Evolutionary conservation across 306 rosid genomes (phyloP).

Genomic region (Phaseolus lunatus): DNA sequence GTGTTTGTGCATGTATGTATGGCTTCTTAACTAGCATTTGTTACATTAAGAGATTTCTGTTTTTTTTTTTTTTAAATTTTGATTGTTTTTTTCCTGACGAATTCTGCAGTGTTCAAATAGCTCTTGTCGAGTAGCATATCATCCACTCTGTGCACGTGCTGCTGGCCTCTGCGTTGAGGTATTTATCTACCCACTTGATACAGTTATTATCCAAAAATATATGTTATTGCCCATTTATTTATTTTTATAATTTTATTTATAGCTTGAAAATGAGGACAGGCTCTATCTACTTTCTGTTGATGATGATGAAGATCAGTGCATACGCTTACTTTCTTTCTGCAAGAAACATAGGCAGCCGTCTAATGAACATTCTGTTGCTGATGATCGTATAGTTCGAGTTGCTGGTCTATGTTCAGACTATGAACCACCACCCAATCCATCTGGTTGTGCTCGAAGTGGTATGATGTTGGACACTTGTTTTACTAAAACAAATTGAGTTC

Average conservation of each 20-base stretch:
- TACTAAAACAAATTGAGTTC: conserved; percentile 18
- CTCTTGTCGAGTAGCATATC: conserved; percentile 94
- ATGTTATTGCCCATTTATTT: conserved; percentile 23
- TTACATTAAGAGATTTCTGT: conserved; percentile 12
- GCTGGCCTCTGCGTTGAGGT: conserved; percentile 99
- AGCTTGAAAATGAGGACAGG: conserved; percentile 99
- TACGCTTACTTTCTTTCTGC: conserved; percentile 95
- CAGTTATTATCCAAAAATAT: conserved; percentile 24
- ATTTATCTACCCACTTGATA: conserved; percentile 38
- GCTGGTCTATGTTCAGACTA: conserved; percentile 78
- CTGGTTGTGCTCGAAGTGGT: conserved; percentile 99
- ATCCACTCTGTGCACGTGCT: conserved; percentile 99
- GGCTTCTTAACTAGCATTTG: conserved; percentile 33
- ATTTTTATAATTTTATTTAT: conserved; percentile 42
- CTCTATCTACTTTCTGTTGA: conserved; percentile 89
- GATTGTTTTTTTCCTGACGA: conserved; percentile 20
- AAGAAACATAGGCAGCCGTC: conserved; percentile 97
- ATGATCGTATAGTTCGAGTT: conserved; percentile 71
- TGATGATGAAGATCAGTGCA: conserved; percentile 96
- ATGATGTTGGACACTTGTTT: conserved; percentile 44
- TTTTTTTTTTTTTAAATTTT: conserved; percentile 12
- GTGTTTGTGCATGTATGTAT: neutral
- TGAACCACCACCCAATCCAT: conserved; percentile 80
- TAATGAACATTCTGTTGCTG: conserved; percentile 75
- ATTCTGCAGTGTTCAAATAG: conserved; percentile 85